phyloP scores from a whole-genome alignment of 1,284 basidiomycete genomes.

The Ustilago esculenta region DNA sequence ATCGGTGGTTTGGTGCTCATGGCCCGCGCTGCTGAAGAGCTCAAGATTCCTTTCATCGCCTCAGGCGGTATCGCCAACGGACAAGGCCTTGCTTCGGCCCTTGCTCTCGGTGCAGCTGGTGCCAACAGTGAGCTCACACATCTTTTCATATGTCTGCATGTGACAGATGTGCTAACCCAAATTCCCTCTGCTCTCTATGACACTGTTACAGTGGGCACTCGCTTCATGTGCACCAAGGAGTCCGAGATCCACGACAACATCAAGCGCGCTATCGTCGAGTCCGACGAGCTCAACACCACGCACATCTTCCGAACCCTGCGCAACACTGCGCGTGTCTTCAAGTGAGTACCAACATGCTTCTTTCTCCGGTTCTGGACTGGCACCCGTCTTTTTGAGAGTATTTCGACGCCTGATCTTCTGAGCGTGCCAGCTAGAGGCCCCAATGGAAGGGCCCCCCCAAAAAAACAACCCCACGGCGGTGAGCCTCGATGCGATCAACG shows the following conservation, averaged over 20 bases:
- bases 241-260: slow-evolving; percentile 88
- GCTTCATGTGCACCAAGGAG: slow-evolving; percentile 78
- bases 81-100: slow-evolving; percentile 81
- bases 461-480: neutral
- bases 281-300: slow-evolving; percentile 79
- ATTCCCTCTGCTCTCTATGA: too few species aligned
- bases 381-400: neutral
- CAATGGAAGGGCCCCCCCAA: slow-evolving; percentile 29
- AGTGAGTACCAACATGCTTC: slow-evolving; percentile 68
- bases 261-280: slow-evolving; percentile 86
- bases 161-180: too few species aligned
- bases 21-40: slow-evolving; percentile 85
- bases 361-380: too few species aligned
- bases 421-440: neutral
- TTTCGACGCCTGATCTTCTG: neutral
- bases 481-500: neutral
- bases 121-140: slow-evolving; percentile 77
- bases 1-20: slow-evolving; percentile 89
- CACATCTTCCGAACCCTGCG: slow-evolving; percentile 85
- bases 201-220: slow-evolving; percentile 72
- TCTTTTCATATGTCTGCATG: neutral
- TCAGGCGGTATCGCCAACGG: slow-evolving; percentile 75
- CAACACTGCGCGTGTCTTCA: slow-evolving; percentile 89
- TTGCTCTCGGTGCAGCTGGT: slow-evolving; percentile 86
- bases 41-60: slow-evolving; percentile 86